Conservation (phyloP, 2,329 filamentous ascomycete genomes). For the Paracamarosporium sp. region DNA sequence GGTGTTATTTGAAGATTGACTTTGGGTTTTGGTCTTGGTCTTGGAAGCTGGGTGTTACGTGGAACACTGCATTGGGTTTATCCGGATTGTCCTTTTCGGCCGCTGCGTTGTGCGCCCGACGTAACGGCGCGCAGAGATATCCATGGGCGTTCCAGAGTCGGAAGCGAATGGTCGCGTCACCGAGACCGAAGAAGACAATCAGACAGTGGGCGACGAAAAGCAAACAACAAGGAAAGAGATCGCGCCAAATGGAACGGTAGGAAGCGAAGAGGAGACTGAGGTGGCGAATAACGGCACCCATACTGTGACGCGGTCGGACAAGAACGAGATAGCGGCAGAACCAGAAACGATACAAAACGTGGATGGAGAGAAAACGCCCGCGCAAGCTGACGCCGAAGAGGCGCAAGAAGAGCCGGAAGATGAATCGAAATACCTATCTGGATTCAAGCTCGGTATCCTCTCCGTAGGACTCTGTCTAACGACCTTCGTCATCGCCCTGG, state of each 20-base stretch:
- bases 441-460: conserved; percentile 42
- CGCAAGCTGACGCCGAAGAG: neutral
- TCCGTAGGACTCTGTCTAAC: conserved; percentile 42
- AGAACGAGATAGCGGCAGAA: neutral
- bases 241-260: neutral
- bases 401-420: conserved; percentile 35
- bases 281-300: neutral
- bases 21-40: too few species aligned
- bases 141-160: neutral
- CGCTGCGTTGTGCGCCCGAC: neutral
- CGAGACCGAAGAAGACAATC: neutral
- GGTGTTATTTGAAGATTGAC: too few species aligned
- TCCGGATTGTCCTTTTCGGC: conserved; percentile 2
- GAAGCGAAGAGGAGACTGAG: neutral
- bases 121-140: neutral
- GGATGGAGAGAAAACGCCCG: neutral
- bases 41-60: too few species aligned
- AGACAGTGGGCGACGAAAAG: neutral
- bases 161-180: neutral
- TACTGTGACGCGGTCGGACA: neutral
- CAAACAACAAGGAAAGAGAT: neutral
- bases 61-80: too few species aligned
- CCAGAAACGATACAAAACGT: neutral
- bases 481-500: conserved; percentile 47
- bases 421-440: conserved; percentile 43